These are phyloP conservation scores for Cladosporium sp. DNA, from an alignment of 2,329 filamentous ascomycete species.

Conservation along the genomic window DNA sequence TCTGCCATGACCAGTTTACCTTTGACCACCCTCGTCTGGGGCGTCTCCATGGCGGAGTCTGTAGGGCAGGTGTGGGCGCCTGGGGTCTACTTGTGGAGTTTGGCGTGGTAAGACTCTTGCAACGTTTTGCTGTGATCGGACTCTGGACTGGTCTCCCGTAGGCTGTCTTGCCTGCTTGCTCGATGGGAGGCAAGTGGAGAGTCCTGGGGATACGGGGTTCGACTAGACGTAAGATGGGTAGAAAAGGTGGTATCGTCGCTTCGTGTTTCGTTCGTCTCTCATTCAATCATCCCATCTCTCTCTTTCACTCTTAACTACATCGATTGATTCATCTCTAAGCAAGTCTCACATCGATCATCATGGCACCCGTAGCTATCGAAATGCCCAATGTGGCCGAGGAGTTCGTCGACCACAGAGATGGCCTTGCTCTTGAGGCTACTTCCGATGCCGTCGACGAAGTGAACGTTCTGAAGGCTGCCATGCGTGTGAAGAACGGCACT, in stretches of 20 bases:
- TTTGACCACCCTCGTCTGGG: constrained; percentile 7
- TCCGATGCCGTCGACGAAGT: constrained; percentile 57
- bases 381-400: constrained; percentile 40
- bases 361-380: constrained; percentile 36
- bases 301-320: background rate
- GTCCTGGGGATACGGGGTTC: background rate
- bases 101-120: background rate
- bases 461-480: constrained; percentile 54
- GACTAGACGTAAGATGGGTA: background rate
- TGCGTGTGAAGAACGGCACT: constrained; percentile 27
- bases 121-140: background rate
- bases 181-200: constrained; percentile 8
- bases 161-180: constrained; percentile 8
- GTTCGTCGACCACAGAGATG: constrained; percentile 42
- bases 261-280: background rate
- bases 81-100: constrained; percentile 6
- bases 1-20: constrained; percentile 8
- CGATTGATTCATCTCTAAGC: background rate
- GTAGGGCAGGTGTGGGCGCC: constrained; percentile 9
- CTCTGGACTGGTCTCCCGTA: background rate
- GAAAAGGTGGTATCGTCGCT: constrained; percentile 11
- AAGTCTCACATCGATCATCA: background rate
- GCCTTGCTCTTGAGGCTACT: constrained; percentile 53
- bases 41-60: constrained; percentile 8
- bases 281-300: background rate